Evolutionary conservation across 129 eudicot genomes (phyloP).

Genomic region (Flaveria ramosissima): DNA sequence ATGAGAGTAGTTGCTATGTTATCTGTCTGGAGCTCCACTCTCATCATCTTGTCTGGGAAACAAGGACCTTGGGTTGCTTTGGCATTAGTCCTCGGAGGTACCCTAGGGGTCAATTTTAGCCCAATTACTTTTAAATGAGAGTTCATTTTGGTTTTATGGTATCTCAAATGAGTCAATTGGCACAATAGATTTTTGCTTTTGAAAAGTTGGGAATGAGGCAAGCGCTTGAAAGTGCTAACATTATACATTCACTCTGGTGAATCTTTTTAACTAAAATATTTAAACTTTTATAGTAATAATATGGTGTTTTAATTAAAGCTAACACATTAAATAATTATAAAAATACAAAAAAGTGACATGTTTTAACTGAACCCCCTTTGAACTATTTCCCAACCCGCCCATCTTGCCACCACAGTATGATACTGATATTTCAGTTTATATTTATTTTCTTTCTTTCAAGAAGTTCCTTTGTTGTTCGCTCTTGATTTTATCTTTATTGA

Average conservation of each 20-base stretch:
- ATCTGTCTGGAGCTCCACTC: constrained; percentile 80
- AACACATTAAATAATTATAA: background rate
- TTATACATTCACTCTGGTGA: background rate
- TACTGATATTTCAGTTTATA: background rate
- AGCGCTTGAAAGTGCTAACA: background rate
- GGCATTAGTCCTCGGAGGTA: constrained; percentile 76
- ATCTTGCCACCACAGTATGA: background rate
- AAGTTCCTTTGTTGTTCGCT: background rate
- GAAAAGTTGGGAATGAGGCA: background rate
- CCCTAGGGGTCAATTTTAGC: background rate
- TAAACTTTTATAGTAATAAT: background rate
- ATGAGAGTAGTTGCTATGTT: constrained; percentile 64
- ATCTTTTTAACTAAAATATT: background rate
- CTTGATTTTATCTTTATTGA: background rate
- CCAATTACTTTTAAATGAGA: background rate
- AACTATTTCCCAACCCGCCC: background rate
- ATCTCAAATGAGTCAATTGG: background rate
- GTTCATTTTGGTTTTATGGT: background rate
- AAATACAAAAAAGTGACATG: background rate
- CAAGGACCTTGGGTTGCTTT: constrained; percentile 81
- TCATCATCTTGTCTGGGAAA: constrained; percentile 78
- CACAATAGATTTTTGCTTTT: background rate
- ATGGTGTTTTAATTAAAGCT: background rate
- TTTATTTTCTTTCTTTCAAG: background rate
- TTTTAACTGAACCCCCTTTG: background rate